Evolutionary conservation across 768 basidiomycete genomes (phyloP).

Genomic region (Pulveroboletus sp.): DNA sequence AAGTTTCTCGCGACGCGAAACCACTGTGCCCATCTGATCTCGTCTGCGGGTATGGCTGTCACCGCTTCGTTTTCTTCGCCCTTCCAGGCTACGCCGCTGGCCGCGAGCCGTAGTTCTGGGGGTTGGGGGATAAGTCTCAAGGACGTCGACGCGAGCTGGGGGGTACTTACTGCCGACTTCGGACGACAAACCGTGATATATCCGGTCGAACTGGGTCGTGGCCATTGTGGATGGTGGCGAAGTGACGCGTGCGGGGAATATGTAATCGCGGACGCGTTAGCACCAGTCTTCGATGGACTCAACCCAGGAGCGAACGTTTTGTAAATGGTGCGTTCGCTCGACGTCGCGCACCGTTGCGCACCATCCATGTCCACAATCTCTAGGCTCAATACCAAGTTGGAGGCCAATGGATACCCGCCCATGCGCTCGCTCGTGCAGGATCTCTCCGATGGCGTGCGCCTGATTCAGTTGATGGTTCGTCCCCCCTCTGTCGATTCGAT

Average conservation of each 20-base stretch:
- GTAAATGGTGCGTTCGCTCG: conserved; percentile 66
- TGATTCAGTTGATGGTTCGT: conserved; percentile 90
- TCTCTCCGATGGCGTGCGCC: conserved; percentile 89
- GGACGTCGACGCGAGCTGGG: background rate
- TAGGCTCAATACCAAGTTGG: conserved; percentile 96
- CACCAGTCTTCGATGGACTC: conserved; percentile 30
- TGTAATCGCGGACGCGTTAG: too few relatives aligned
- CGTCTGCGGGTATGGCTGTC: conserved; percentile 57
- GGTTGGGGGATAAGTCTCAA: background rate
- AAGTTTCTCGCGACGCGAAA: conserved; percentile 88
- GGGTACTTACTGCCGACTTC: conserved; percentile 76
- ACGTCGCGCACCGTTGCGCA: background rate
- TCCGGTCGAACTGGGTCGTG: conserved; percentile 81
- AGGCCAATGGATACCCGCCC: conserved; percentile 75
- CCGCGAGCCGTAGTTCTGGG: conserved; percentile 81
- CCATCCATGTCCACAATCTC: background rate
- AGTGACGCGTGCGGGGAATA: conserved; percentile 32
- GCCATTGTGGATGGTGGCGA: conserved; percentile 35
- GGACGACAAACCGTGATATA: conserved; percentile 69
- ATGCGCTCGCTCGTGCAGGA: conserved; percentile 89
- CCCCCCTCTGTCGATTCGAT: background rate
- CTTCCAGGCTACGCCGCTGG: conserved; percentile 94
- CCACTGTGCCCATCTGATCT: conserved; percentile 91
- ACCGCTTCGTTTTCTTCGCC: conserved; percentile 63
- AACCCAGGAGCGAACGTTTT: conserved; percentile 76